A percentile compares a stretch with the other conserved stretches of the same genome.
These are phyloP conservation scores for Boechera stricta DNA, from an alignment of 345 rosid genomes.

Conservation along the genomic window DNA sequence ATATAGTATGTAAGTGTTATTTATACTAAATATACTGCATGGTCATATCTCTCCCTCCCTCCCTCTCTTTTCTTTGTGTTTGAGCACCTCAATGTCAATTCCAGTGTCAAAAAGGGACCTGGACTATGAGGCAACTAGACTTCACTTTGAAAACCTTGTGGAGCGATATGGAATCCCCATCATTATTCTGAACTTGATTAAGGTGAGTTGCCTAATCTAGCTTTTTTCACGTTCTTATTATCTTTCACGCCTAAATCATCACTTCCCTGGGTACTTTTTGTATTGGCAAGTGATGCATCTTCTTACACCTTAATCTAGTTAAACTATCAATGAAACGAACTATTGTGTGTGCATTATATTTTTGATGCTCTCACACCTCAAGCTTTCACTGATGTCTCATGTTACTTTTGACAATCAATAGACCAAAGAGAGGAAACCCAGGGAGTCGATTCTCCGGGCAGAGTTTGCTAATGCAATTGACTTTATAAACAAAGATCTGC, in stretches of 20 bases:
- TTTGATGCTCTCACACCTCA: slow-evolving; percentile 6
- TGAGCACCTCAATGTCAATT: slow-evolving; percentile 37
- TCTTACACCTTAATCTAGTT: slow-evolving; percentile 20
- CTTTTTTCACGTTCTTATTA: slow-evolving; percentile 24
- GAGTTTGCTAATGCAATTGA: slow-evolving; percentile 99
- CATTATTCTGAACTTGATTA: slow-evolving; percentile 90
- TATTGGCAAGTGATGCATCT: slow-evolving; percentile 24
- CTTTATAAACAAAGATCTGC: slow-evolving; percentile 80
- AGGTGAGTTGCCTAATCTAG: slow-evolving; percentile 56
- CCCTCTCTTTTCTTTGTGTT: slow-evolving; percentile 6
- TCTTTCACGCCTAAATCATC: slow-evolving; percentile 3
- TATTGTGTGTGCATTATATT: slow-evolving; percentile 7
- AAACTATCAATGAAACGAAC: slow-evolving; percentile 4
- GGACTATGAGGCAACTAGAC: slow-evolving; percentile 88
- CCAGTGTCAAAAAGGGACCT: slow-evolving; percentile 90
- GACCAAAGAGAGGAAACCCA: slow-evolving; percentile 62
- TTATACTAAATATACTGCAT: slow-evolving; percentile 31
- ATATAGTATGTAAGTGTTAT: slow-evolving; percentile 75
- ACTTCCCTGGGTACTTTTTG: slow-evolving; percentile 7
- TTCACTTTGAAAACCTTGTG: slow-evolving; percentile 90
- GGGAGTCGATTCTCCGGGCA: slow-evolving; percentile 89
- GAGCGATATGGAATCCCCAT: slow-evolving; percentile 95
- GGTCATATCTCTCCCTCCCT: background rate
- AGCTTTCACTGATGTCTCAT: slow-evolving; percentile 20
- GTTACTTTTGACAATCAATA: slow-evolving; percentile 26